phyloP scores from a whole-genome alignment of 1,284 basidiomycete genomes.

The Malassezia slooffiae region DNA sequence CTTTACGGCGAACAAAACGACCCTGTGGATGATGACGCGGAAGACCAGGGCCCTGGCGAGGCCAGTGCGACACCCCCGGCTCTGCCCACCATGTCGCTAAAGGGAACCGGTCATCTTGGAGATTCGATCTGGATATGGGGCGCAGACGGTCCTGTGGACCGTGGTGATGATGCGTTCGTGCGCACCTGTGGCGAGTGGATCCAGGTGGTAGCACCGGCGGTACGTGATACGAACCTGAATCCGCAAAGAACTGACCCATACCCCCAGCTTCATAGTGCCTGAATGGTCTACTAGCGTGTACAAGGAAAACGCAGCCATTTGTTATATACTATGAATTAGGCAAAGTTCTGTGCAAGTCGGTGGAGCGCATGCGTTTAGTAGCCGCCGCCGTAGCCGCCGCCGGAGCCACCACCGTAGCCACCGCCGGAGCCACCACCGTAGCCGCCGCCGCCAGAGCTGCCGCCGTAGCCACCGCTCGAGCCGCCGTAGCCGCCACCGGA shows the following conservation, averaged over 20 bases:
- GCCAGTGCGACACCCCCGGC: too few species aligned
- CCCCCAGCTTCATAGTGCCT: too few species aligned
- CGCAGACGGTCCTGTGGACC: constrained; percentile 11
- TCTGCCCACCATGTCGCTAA: too few species aligned
- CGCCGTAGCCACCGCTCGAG: background rate
- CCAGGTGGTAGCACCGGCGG: constrained; percentile 1
- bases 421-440: background rate
- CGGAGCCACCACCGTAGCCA: constrained; percentile 3
- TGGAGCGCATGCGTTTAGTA: background rate
- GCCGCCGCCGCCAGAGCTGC: background rate
- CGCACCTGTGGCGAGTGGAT: constrained; percentile 11
- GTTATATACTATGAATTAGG: background rate
- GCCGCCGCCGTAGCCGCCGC: constrained; percentile 1
- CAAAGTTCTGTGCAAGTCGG: background rate
- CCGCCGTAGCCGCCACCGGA: background rate
- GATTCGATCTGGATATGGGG: constrained; percentile 9
- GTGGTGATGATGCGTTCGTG: constrained; percentile 4
- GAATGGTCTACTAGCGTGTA: too few species aligned
- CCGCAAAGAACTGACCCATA: background rate
- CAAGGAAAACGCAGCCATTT: background rate
- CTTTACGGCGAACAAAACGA: background rate
- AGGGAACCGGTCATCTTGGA: too few species aligned
- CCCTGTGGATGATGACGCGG: background rate
- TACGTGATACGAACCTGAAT: constrained; percentile 2
- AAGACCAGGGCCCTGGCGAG: too few species aligned